phyloP scores from a whole-genome alignment of 805 yeast species.

The Teunomyces lycoperdinae region DNA sequence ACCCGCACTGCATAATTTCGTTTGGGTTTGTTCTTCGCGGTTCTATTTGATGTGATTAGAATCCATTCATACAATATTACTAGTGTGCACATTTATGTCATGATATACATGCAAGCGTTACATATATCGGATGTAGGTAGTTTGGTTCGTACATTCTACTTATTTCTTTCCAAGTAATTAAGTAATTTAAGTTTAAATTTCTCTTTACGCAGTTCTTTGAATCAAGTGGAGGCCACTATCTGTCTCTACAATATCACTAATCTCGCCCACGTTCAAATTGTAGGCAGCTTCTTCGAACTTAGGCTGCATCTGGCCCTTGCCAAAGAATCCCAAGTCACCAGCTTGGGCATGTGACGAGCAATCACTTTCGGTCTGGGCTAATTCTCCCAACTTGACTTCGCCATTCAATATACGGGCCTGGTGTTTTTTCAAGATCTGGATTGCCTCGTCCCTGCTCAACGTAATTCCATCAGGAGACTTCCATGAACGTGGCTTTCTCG shows the following conservation, averaged over 20 bases:
- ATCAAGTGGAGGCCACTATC: constrained; percentile 90
- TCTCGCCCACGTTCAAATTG: constrained; percentile 74
- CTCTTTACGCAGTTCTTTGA: constrained; percentile 67
- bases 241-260: constrained; percentile 79
- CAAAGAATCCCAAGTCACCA: constrained; percentile 90
- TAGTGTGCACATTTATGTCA: too few species aligned
- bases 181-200: too few species aligned
- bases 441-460: constrained; percentile 79
- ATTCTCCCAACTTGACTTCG: constrained; percentile 59
- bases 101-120: not conserved
- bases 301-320: constrained; percentile 93
- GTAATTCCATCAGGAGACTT: constrained; percentile 70
- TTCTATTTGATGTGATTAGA: too few species aligned
- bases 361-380: constrained; percentile 84
- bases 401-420: constrained; percentile 62
- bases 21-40: too few species aligned
- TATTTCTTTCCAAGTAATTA: not conserved
- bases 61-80: too few species aligned
- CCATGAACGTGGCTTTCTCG: constrained; percentile 93
- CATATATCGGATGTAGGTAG: not conserved
- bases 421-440: constrained; percentile 54
- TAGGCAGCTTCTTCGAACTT: constrained; percentile 87
- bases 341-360: constrained; percentile 82
- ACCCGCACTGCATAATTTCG: too few species aligned
- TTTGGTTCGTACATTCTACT: not conserved